A percentile compares a stretch with the other conserved stretches of the same genome.
Evolutionary conservation across 179 eudicot genomes (phyloP).

Genomic region (Gypsophila paniculata): DNA sequence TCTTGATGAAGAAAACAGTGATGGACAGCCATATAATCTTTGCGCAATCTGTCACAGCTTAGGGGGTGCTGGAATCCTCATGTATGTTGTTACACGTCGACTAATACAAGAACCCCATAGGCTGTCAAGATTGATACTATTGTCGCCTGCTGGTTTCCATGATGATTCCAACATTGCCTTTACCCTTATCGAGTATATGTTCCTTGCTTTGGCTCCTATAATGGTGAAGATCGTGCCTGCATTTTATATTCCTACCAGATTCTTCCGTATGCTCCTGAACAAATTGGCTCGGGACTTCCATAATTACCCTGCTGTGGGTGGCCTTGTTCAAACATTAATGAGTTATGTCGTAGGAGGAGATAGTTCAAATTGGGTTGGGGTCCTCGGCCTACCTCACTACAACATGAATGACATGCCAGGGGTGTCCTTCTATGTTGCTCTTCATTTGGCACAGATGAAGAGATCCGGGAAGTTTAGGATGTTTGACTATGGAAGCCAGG

Average conservation of each 20-base stretch:
- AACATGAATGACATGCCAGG: slow-evolving; percentile 99
- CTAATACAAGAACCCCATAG: slow-evolving; percentile 70
- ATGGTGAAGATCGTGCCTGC: slow-evolving; percentile 68
- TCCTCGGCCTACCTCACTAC: slow-evolving; percentile 78
- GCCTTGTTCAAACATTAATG: slow-evolving; percentile 88
- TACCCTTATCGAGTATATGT: slow-evolving; percentile 46
- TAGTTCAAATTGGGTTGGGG: slow-evolving; percentile 96
- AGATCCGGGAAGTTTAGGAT: slow-evolving; percentile 59
- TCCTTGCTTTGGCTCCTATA: slow-evolving; percentile 59
- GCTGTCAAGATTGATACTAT: slow-evolving; percentile 65
- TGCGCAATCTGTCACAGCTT: slow-evolving; percentile 85
- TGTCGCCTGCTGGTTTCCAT: slow-evolving; percentile 97
- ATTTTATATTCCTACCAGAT: slow-evolving; percentile 83
- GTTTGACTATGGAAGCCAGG: slow-evolving; percentile 77
- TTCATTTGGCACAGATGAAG: slow-evolving; percentile 85
- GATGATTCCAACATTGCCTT: slow-evolving; percentile 62
- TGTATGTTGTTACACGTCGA: slow-evolving; percentile 66
- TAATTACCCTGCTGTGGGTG: slow-evolving; percentile 92
- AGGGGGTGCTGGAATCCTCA: slow-evolving; percentile 84
- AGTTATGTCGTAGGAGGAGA: slow-evolving; percentile 90
- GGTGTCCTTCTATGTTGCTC: slow-evolving; percentile 74
- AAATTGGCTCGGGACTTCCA: slow-evolving; percentile 90
- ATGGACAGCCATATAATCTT: slow-evolving; percentile 67
- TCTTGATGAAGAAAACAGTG: slow-evolving; percentile 33
- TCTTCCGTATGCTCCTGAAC: slow-evolving; percentile 87